phyloP scores from a whole-genome alignment of 305 asterid genomes.

The Rubia balearica region DNA sequence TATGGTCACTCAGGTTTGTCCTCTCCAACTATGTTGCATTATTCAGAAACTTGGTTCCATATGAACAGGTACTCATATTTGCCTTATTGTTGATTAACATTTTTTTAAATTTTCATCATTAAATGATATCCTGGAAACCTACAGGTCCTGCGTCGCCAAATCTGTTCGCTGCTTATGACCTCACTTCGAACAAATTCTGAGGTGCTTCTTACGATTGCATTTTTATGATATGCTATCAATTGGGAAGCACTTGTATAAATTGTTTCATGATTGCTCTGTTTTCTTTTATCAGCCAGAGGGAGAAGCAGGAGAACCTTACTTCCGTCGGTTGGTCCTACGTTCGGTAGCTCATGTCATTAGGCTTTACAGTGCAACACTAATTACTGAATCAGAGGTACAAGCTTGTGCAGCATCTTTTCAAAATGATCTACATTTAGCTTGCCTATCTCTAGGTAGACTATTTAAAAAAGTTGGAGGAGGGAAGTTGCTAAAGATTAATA shows the following conservation, averaged over 20 bases:
- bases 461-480: not conserved
- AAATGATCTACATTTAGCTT: not conserved
- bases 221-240: slow-evolving; percentile 15
- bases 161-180: slow-evolving; percentile 96
- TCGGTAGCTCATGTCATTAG: slow-evolving; percentile 91
- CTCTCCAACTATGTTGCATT: slow-evolving; percentile 81
- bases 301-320: slow-evolving; percentile 94
- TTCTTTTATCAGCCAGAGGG: slow-evolving; percentile 63
- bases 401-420: not conserved
- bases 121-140: slow-evolving; percentile 25
- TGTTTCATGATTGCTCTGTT: slow-evolving; percentile 12
- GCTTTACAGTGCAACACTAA: slow-evolving; percentile 86
- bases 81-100: slow-evolving; percentile 14
- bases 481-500: not conserved
- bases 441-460: not conserved
- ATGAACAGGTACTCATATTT: slow-evolving; percentile 62
- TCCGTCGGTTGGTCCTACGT: slow-evolving; percentile 87
- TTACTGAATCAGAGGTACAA: slow-evolving; percentile 89
- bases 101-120: slow-evolving; percentile 24
- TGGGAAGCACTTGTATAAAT: not conserved
- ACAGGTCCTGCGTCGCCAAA: slow-evolving; percentile 82
- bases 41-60: slow-evolving; percentile 84
- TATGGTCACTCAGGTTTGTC: slow-evolving; percentile 60
- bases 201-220: slow-evolving; percentile 35
- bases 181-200: slow-evolving; percentile 94